Evolutionary conservation across 192 early-diverging fungal species (phyloP).

Genomic region (Coemansia pectinata): DNA sequence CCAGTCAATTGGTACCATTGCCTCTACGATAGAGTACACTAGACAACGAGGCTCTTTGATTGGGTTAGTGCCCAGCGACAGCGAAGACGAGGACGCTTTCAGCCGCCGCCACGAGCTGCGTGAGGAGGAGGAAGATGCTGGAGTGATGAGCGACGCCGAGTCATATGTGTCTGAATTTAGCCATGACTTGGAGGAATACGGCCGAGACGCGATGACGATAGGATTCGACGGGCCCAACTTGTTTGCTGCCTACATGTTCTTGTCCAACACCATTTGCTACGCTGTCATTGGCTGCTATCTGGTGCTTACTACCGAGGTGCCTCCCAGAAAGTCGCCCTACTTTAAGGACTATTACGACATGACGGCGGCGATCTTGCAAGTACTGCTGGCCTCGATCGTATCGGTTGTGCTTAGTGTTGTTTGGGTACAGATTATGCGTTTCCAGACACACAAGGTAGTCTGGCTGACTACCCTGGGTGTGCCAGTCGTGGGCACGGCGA

Average conservation of each 20-base stretch:
- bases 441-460: constrained; percentile 42
- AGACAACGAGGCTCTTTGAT: constrained; percentile 18
- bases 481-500: constrained; percentile 34
- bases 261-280: constrained; percentile 26
- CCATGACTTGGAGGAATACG: constrained; percentile 44
- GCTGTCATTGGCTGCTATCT: constrained; percentile 20
- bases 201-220: constrained; percentile 9
- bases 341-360: constrained; percentile 44
- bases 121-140: background rate
- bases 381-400: constrained; percentile 18
- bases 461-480: constrained; percentile 51
- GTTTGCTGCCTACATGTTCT: constrained; percentile 32
- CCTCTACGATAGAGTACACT: constrained; percentile 7
- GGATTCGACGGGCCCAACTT: constrained; percentile 35
- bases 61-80: constrained; percentile 19
- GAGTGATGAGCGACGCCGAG: constrained; percentile 14
- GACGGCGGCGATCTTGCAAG: constrained; percentile 27
- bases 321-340: constrained; percentile 37
- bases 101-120: background rate
- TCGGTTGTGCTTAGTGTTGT: constrained; percentile 26
- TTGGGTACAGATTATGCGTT: constrained; percentile 47
- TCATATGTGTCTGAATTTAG: constrained; percentile 53
- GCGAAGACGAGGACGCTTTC: constrained; percentile 3
- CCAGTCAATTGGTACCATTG: constrained; percentile 28
- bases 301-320: constrained; percentile 26